These are phyloP conservation scores for slime mould (Dictyostelium discoideum) DNA, from an alignment of 78 protist species.

Conservation along the genomic window dicty_2.7 NC_007088.5:2896001-2896500, in stretches of 20 bases:
- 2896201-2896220: neutral
- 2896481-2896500: neutral
- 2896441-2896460: neutral
- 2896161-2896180: neutral
- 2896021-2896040: neutral
- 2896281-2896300: neutral
- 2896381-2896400: neutral
- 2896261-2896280: neutral
- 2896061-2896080: neutral
- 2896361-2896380: neutral
- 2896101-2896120: neutral
- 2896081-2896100: too few species aligned
- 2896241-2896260: neutral
- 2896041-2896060: slow-evolving; percentile 4
- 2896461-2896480: neutral
- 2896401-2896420: neutral
- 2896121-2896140: neutral
- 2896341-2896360: neutral
- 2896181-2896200: neutral
- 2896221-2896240: neutral
- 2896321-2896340: neutral
- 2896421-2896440: neutral
- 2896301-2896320: neutral
- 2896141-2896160: neutral
- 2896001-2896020: neutral